Base-by-base conservation (phyloP, 768 basidiomycete genomes). In the Pulveroboletus sp. region DNA sequence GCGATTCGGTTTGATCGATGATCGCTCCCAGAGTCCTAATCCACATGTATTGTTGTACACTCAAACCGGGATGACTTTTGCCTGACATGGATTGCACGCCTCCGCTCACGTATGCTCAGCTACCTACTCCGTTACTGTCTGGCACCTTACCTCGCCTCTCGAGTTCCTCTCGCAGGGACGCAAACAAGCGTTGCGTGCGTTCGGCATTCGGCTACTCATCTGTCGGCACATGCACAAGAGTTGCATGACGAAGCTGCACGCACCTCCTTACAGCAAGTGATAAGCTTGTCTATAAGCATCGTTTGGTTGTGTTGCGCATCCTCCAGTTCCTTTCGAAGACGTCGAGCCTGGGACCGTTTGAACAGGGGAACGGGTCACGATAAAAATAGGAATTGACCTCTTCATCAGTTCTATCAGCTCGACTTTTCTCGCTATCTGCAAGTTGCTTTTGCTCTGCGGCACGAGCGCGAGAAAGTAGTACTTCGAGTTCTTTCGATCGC, bases 401-500 rank as follows among this genome's bases (percentile, higher is more conserved):
- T 54, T 88, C 83, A 41, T 91, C 87, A 22, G 72, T 69, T 61
- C 77, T 87, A 48, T 82, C 82, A 12, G 82, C 80, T 35, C 83
- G 78, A 41, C 64, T 57, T 64, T 82, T 87, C 67, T 91, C 88
- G 43, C 81, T 79, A 41, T 91, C 86, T 13, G 84, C 84, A 39
- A 92, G 73, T 58, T 90, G 86, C 66, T 86, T 87, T 65, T 91
- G 88, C 61, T 93, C 91, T 10, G 90, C 89, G 22, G 88, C 85
- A 65, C 90, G 83, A 36, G 91, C 91, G 27, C 89, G 82, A 41
- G 91, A 90, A 14, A 93, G 75, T 17, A 93, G 70, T 14, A 93
- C 87, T 63, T 93, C 91, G 20, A 93, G 78, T 68, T 93, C 91
- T 69, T 93, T 93, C 36, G 91, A 93, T 35, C 91, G 86, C 48